Evolutionary conservation across 129 eudicot species (phyloP), one percentile per base, ranked within the genome.

Genomic region (Escallonia rubra): DNA sequence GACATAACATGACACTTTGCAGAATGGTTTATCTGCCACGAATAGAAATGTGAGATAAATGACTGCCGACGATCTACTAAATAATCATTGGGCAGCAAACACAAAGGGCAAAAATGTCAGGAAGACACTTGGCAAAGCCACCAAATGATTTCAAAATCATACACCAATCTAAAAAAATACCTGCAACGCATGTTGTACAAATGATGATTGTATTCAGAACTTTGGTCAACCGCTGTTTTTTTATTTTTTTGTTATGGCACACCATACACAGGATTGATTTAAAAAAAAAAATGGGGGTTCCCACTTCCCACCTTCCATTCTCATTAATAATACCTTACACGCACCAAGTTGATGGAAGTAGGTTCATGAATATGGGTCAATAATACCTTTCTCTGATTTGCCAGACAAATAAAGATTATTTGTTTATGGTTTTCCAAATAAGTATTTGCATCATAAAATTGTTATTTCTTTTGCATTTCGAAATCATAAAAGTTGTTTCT

Each of bases 271-370:
- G 3, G 56, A 56, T 8, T 59, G 3, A 6, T 11, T 15, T 5
- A 8, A 5, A 23, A 23, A 55, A 55, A 42, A 68, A 13, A 44
- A 38, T 57, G 23, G 0, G 34, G 34, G 34, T 23, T 69, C 59
- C 7, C 41, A 7, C 4, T 58, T 52, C 3, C 46, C 15, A 6
- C 46, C 34, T 23, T 12, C 46, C 57, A 57, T 45, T 34, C 58
- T 23, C 45, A 4, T 57, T 43, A 14, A 44, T 57, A 23, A 23
- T 23, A 23, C 41, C 44, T 23, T 15, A 57, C 5, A 23, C 5
- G 44, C 38, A 48, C 64, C 65, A 69, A 56, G 72, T 68, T 44
- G 59, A 67, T 41, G 42, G 42, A 42, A 67, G 8, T 41, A 68
- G 55, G 54, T 68, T 68, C 54, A 68, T 56, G 63, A 68, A 68